These are phyloP conservation scores for Neospermospora avenae DNA, from an alignment of 2,329 filamentous ascomycete species.

Conservation along the genomic window DNA sequence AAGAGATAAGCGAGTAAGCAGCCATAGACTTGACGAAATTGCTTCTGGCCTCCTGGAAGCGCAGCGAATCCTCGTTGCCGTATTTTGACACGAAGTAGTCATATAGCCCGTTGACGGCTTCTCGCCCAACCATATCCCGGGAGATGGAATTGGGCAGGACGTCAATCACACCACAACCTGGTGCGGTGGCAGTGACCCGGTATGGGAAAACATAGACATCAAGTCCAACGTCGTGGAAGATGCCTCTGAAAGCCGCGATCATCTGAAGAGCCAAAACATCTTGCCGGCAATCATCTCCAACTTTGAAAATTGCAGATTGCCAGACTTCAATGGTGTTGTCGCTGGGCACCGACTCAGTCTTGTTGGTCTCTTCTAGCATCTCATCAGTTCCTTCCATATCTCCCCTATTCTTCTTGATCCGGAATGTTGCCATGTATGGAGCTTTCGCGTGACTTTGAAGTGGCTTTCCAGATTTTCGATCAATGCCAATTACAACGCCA, in stretches of 20 bases:
- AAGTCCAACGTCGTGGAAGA: slow-evolving; percentile 91
- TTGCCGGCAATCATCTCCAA: slow-evolving; percentile 96
- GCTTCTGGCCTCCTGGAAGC: slow-evolving; percentile 89
- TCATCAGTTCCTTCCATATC: slow-evolving; percentile 51
- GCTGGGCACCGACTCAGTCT: slow-evolving; percentile 35
- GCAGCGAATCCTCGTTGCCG: slow-evolving; percentile 89
- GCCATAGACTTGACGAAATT: slow-evolving; percentile 99
- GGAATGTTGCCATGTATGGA: slow-evolving; percentile 98
- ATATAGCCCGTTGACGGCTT: slow-evolving; percentile 96
- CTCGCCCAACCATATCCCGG: slow-evolving; percentile 95
- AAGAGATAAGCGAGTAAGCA: slow-evolving; percentile 95
- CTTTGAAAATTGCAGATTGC: slow-evolving; percentile 99
- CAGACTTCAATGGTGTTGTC: slow-evolving; percentile 81
- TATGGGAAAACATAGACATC: slow-evolving; percentile 98
- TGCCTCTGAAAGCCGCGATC: slow-evolving; percentile 95
- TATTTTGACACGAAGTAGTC: slow-evolving; percentile 99
- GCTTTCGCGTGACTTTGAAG: slow-evolving; percentile 97
- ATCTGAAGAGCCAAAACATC: slow-evolving; percentile 96
- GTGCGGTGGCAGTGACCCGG: slow-evolving; percentile 93
- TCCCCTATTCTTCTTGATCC: slow-evolving; percentile 77
- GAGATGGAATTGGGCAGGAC: slow-evolving; percentile 97
- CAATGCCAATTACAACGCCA: slow-evolving; percentile 94
- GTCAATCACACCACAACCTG: slow-evolving; percentile 96
- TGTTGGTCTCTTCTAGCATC: slow-evolving; percentile 47
- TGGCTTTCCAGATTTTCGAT: slow-evolving; percentile 95